Evolutionary conservation across 768 basidiomycete genomes (phyloP).

Genomic region (Termitomyces titanicus): DNA sequence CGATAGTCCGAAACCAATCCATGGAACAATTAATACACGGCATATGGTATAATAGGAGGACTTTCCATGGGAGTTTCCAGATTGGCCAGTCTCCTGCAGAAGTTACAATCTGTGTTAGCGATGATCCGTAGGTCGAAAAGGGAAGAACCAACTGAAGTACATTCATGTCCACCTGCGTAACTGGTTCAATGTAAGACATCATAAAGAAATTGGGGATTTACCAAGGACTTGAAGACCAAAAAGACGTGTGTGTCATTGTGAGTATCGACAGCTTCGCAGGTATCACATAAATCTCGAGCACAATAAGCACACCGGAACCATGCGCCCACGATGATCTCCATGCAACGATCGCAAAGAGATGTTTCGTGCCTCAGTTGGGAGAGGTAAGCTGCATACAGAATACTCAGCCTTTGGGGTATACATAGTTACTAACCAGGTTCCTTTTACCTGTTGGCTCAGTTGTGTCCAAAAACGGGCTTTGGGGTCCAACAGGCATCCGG

Average conservation of each 20-base stretch:
- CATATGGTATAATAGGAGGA: conserved; percentile 59
- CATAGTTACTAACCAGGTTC: background rate
- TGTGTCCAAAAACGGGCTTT: conserved; percentile 31
- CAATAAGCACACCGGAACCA: conserved; percentile 95
- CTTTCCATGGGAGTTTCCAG: conserved; percentile 50
- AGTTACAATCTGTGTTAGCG: conserved; percentile 6
- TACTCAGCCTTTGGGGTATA: background rate
- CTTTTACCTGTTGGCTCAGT: conserved; percentile 55
- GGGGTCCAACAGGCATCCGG: conserved; percentile 55
- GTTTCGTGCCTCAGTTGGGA: conserved; percentile 52
- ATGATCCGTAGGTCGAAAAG: background rate
- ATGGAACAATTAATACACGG: conserved; percentile 42
- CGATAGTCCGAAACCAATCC: background rate
- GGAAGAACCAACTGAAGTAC: conserved; percentile 50
- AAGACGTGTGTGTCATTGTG: conserved; percentile 84
- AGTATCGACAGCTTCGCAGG: conserved; percentile 76
- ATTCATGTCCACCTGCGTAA: conserved; percentile 67
- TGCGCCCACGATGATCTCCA: conserved; percentile 75
- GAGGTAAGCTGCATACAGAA: conserved; percentile 52
- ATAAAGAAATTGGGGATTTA: conserved; percentile 27
- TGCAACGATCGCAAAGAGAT: conserved; percentile 85
- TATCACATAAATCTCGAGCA: conserved; percentile 79
- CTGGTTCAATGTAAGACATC: conserved; percentile 8
- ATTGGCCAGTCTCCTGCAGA: conserved; percentile 46
- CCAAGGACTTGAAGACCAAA: conserved; percentile 82